Evolutionary conservation across 768 basidiomycete species (phyloP).

Genomic region (Ramaria rubella): DNA sequence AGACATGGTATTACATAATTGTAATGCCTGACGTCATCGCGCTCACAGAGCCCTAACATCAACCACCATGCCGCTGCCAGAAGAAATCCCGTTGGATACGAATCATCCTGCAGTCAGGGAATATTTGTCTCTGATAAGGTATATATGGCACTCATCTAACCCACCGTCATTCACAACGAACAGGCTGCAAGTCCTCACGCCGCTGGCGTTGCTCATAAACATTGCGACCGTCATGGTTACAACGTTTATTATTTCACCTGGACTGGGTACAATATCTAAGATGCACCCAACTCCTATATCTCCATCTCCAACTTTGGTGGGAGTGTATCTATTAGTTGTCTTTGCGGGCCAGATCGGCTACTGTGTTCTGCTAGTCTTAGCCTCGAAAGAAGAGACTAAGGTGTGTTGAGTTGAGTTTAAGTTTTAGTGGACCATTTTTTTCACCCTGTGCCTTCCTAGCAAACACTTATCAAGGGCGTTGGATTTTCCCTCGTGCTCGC

Average conservation of each 20-base stretch:
- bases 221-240: slow-evolving; percentile 70
- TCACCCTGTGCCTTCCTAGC: slow-evolving; percentile 29
- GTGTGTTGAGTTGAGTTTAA: slow-evolving; percentile 28
- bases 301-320: slow-evolving; percentile 52
- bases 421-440: neutral
- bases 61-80: slow-evolving; percentile 17
- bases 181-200: slow-evolving; percentile 81
- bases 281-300: slow-evolving; percentile 65
- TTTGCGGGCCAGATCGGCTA: slow-evolving; percentile 73
- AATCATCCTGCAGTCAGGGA: slow-evolving; percentile 57
- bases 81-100: slow-evolving; percentile 50
- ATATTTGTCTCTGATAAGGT: slow-evolving; percentile 60
- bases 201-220: slow-evolving; percentile 75
- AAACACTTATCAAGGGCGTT: slow-evolving; percentile 69
- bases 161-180: slow-evolving; percentile 17
- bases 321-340: slow-evolving; percentile 52
- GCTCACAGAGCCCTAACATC: neutral
- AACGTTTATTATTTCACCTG: slow-evolving; percentile 57
- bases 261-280: slow-evolving; percentile 47
- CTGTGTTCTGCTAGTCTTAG: slow-evolving; percentile 68
- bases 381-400: slow-evolving; percentile 75
- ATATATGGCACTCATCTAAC: slow-evolving; percentile 9
- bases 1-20: slow-evolving; percentile 12
- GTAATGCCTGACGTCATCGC: neutral
- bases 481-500: slow-evolving; percentile 69